Percentiles rank a stretch among this genome's conserved stretches.
phyloP scores from a whole-genome alignment of 129 eudicot species.

The Gnaphalium uliginosum region DNA sequence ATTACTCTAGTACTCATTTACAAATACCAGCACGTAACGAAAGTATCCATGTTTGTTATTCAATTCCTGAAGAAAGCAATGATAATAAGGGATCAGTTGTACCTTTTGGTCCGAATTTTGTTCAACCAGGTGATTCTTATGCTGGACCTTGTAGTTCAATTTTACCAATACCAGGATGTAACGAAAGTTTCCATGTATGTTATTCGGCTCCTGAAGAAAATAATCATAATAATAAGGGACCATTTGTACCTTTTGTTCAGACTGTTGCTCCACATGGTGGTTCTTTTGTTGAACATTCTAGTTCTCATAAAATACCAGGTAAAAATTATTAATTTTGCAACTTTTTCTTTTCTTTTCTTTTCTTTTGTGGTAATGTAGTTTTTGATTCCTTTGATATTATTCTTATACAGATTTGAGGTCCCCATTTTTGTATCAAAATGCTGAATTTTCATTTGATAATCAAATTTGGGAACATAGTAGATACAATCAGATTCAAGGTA shows the following conservation, averaged over 20 bases:
- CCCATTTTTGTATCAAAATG: background rate
- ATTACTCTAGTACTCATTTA: background rate
- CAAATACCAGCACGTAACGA: background rate
- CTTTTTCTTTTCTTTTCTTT: background rate
- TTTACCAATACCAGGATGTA: background rate
- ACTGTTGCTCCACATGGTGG: too few species aligned
- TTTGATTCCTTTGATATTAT: background rate
- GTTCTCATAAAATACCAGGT: background rate
- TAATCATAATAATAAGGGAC: too few species aligned
- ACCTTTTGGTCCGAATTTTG: background rate
- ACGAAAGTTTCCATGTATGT: too few species aligned
- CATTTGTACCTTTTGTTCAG: too few species aligned
- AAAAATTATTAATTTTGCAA: background rate
- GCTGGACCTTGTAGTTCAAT: background rate
- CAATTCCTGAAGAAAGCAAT: background rate
- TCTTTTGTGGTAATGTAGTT: background rate
- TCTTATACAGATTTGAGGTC: background rate
- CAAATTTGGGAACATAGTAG: background rate
- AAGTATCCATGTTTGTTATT: background rate
- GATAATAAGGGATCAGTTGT: background rate
- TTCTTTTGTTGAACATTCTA: too few species aligned
- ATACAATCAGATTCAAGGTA: background rate
- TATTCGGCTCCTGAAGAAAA: too few species aligned
- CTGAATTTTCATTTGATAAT: background rate
- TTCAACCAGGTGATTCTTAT: background rate